Evolutionary conservation across 306 rosid species (phyloP), one percentile per base, ranked within the genome.

Genomic region (Ochetophila trinervis): DNA sequence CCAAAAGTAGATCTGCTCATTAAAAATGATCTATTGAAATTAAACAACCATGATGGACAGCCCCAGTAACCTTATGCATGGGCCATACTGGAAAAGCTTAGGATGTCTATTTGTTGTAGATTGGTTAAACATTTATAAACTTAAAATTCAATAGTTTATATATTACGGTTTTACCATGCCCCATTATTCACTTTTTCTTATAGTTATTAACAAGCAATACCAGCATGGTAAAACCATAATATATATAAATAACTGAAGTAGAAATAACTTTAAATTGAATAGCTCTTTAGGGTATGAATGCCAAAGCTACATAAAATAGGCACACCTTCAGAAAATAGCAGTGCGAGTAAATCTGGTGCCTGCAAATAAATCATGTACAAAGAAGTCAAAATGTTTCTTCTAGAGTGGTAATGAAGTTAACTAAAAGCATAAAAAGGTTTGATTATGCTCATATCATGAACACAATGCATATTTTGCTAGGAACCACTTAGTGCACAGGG

Each of bases 271-370:
- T 13, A 65, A 49, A 45, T 42, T 59, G 49, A 50, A 6, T n/a
- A 30, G 14, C 17, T 24, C 5, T 50, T 35, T 27, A 3, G 15
- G 27, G 20, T 3, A 27, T 24, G 32, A 49, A 17, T 65, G 35
- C 44, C 2, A 3, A 37, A 37, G 16, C 34, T 44, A 47, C n/a
- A 67, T 12, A 57, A 17, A 13, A 10, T 24, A 18, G 63, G 53
- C 79, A 65, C 68, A 89, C 96, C 96, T 82, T 82, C 77, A 59
- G 64, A 76, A 85, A 92, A 89, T 55, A 92, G 89, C 69, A 71
- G 71, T 20, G 76, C 88, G 52, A 89, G 98, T 57, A 93, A 81
- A 62, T 85, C 91, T 19, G 95, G 96, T 71, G 93, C 98, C 98
- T 87, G 86, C 84, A 74, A 54, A 56, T 53, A 75, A 80, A 64